These are phyloP conservation scores for Monilinia polystroma DNA, from an alignment of 2,329 filamentous ascomycete species.

Conservation along the genomic window DNA sequence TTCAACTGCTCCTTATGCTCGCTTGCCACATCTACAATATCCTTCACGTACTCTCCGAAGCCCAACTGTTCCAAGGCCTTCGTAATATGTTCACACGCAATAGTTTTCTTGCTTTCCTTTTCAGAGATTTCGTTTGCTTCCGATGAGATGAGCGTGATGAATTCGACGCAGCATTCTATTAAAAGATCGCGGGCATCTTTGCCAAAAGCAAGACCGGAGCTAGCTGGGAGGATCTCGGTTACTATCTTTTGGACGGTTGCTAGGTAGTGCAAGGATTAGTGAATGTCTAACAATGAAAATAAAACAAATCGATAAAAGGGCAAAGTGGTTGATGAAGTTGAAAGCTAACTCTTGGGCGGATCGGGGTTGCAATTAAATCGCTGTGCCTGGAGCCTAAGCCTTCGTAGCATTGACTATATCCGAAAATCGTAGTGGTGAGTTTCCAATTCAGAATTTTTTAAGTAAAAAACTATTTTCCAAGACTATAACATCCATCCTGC, in stretches of 20 bases:
- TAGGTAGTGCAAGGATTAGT: slow-evolving; percentile 35
- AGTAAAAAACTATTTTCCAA: not conserved
- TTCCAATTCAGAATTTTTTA: not conserved
- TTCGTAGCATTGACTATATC: not conserved
- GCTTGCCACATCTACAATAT: slow-evolving; percentile 80
- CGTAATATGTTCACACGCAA: slow-evolving; percentile 96
- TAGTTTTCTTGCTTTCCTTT: slow-evolving; percentile 98
- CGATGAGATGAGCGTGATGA: slow-evolving; percentile 97
- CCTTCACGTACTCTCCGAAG: slow-evolving; percentile 87
- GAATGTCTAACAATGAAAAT: not conserved
- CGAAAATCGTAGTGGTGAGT: not conserved
- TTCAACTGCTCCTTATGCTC: slow-evolving; percentile 93
- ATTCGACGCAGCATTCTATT: slow-evolving; percentile 98
- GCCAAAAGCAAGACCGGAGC: slow-evolving; percentile 78
- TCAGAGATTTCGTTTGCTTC: slow-evolving; percentile 99
- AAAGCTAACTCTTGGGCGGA: not conserved
- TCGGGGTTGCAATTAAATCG: not conserved
- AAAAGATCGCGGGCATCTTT: slow-evolving; percentile 93
- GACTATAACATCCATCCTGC: not conserved
- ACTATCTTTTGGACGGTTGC: slow-evolving; percentile 83
- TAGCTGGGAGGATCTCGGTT: slow-evolving; percentile 81
- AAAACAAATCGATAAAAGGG: not conserved
- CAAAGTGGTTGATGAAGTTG: not conserved
- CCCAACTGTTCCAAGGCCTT: slow-evolving; percentile 90
- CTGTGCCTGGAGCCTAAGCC: not conserved